phyloP scores from a whole-genome alignment of 1,284 basidiomycete species.

The Leccinum proximum region DNA sequence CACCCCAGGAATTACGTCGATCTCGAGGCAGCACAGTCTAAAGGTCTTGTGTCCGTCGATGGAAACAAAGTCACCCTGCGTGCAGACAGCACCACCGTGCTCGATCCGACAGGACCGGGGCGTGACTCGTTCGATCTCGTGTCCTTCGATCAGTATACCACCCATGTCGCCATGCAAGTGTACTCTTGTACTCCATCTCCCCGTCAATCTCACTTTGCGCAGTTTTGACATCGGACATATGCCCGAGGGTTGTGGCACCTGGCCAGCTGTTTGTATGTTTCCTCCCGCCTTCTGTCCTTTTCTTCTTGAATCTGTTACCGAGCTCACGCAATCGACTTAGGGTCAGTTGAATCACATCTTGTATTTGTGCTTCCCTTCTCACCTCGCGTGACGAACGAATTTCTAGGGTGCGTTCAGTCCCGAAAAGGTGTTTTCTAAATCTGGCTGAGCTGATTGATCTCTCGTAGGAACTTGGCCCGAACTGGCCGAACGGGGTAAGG shows the following conservation, averaged over 20 bases:
- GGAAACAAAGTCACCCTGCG: constrained; percentile 18
- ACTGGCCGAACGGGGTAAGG: constrained; percentile 24
- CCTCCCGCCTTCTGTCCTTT: background rate
- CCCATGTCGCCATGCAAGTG: constrained; percentile 33
- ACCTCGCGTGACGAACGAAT: background rate
- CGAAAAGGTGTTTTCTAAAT: background rate
- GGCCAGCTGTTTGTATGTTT: constrained; percentile 34
- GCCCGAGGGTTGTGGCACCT: constrained; percentile 37
- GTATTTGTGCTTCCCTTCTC: background rate
- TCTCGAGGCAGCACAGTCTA: constrained; percentile 11
- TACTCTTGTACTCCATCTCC: background rate
- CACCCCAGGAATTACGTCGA: constrained; percentile 16
- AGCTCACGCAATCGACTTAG: constrained; percentile 7
- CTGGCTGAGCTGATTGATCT: background rate
- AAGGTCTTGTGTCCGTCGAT: constrained; percentile 14
- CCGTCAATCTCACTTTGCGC: background rate
- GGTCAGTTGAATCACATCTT: constrained; percentile 16
- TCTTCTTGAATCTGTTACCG: background rate
- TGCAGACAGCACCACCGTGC: constrained; percentile 16
- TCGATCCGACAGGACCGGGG: constrained; percentile 29
- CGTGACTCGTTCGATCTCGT: constrained; percentile 35
- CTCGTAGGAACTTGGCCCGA: constrained; percentile 21
- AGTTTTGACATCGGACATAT: constrained; percentile 37
- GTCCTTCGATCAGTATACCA: constrained; percentile 30
- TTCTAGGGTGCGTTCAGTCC: constrained; percentile 14